Evolutionary conservation across 805 yeast genomes (phyloP), one percentile per base, ranked within the genome.

Genomic region (Cyberlindnera subsufficiens): DNA sequence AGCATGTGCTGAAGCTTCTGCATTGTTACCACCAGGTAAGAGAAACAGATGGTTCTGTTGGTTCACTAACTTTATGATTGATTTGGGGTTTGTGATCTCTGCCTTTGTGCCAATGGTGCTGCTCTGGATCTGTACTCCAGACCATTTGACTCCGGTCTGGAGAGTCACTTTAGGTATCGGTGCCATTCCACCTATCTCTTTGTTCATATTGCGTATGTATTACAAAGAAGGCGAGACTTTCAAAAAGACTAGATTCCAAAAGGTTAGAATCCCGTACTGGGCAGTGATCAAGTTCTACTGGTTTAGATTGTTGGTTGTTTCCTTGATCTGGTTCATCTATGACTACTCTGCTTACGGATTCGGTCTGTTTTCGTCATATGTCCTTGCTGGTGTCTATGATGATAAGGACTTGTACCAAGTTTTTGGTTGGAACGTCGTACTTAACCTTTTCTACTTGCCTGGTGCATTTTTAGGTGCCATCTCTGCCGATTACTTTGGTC

Each of bases 401-500:
- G 75, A 80, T 10, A 78, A 72, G 41, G 75, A 82, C 52, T 65
- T 87, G 45, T 81, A 81, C 66, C 74, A 79, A 61, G 74, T 86
- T 19, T 86, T 88, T 65, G 96, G 96, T 40, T 91, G 96, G 97
- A 86, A 84, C 63, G 84, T 86, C 46, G 91, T 91, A 6, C 75
- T 90, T 56, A 87, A 88, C 65, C 68, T 85, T 55, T 90, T 91
- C 65, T 89, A 90, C 64, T 66, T 90, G 32, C 97, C 97, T 13
- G 98, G 97, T 53, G 74, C 96, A 1, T 77, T 88, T 61, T 60
- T 85, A 18, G 97, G 98, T 57, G 96, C 95, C n/a, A 57, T 75
- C 39, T 65, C 78, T 32, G 74, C 95, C n/a, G 97, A 91, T 64
- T 86, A 77, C 64, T 57, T 89, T 44, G 98, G 98, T n/a, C 96